Base-by-base conservation (phyloP, 2,329 filamentous ascomycete genomes). In the Claviceps maximensis region DNA sequence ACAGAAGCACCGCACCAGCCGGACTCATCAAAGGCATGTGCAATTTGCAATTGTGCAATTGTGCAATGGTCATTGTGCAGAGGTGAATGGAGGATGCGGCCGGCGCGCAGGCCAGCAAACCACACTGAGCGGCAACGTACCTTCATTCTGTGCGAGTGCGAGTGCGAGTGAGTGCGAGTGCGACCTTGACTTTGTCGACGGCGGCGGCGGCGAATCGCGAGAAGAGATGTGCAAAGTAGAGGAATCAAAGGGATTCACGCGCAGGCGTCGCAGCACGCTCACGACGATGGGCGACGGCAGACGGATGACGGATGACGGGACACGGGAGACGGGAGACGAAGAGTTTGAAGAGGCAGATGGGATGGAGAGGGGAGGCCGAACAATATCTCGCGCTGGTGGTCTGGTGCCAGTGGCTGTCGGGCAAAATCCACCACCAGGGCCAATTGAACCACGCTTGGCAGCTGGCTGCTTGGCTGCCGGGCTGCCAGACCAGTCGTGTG, bases 81-180 rank as follows among this genome's bases (percentile, higher is more conserved):
- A 47, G 17, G 44, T 27, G 44, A 21, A 29, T 38, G 15, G 33
- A 51, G 44, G 44, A n/a, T 44, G 52, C 52, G 47, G 15, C 17
- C 42, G 40, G n/a, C 19, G 29, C 38, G 51, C 38, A 38, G 47
- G 29, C 10, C 36, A 41, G 50, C 50, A 41, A 46, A 48, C 33
- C 38, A 21, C 17, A 48, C 38, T 33, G 12, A 25, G 41, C 51
- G 51, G 52, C 45, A 38, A 56, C 54, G 27, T 50, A 56, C 65
- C 65, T 67, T 67, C 65, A 67, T 67, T 55, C 64, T 67, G 65
- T 66, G 63, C 60, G 61, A 65, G 61, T 66, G 62, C 60, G 61
- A 64, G 61, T 59, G 49, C 38, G 36, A 40, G 41, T 53, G 51
- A 31, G 33, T 49, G 33, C 4, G 23, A 27, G 17, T 49, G 21